Percentiles rank a stretch among this genome's conserved stretches.
These are phyloP conservation scores for Mycosphaerella sp. DNA, from an alignment of 2,329 filamentous ascomycete genomes.

Conservation along the genomic window DNA sequence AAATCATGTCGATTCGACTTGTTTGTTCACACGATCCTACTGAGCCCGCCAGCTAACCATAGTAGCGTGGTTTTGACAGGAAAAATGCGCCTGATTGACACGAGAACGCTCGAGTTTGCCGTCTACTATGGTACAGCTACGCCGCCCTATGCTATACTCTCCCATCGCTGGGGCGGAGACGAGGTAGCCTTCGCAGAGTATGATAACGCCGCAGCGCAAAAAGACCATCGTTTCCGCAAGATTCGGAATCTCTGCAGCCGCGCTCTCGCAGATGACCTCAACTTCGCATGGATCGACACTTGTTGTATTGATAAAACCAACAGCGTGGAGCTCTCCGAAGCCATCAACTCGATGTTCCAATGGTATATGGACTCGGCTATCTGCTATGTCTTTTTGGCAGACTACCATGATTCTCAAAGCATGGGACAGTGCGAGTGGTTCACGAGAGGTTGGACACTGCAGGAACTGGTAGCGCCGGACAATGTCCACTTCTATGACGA, in stretches of 20 bases:
- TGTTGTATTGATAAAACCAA: constrained; percentile 2
- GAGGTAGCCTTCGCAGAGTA: neutral
- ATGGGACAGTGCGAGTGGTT: neutral
- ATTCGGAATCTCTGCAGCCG: neutral
- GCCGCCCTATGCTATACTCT: constrained; percentile 1
- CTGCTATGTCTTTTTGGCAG: constrained; percentile 16
- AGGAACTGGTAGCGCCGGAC: neutral
- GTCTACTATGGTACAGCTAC: neutral
- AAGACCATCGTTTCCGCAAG: neutral
- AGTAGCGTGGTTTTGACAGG: neutral
- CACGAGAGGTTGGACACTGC: neutral
- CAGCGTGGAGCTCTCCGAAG: constrained; percentile 7
- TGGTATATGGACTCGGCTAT: constrained; percentile 14
- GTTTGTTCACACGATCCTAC: too few relatives aligned
- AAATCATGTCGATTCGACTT: too few relatives aligned
- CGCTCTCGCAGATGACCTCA: neutral
- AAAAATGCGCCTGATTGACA: neutral
- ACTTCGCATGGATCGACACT: constrained; percentile 1
- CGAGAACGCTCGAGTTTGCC: neutral
- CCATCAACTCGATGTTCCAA: constrained; percentile 18
- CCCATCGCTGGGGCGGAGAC: neutral
- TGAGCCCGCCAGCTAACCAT: neutral
- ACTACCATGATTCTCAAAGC: neutral
- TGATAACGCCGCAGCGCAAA: neutral
- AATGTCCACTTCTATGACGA: neutral